A percentile compares a stretch with the other conserved stretches of the same genome.
Conservation (phyloP, 495 filamentous ascomycete genomes). For the Penicillium paxilli region DNA sequence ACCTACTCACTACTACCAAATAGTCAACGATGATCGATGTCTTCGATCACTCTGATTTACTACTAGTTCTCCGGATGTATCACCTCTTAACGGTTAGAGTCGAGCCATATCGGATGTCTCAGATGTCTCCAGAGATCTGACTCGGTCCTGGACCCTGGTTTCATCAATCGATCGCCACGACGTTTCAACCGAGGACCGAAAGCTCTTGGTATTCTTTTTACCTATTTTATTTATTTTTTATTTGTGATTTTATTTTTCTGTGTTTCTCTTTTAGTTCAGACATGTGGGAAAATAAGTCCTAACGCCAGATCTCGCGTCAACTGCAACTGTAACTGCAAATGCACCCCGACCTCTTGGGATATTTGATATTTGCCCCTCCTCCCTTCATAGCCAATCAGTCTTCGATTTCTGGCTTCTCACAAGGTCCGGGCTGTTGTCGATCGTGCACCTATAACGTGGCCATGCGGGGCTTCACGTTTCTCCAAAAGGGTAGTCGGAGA, state of each 20-base stretch:
- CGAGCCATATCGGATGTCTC: neutral
- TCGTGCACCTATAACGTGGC: conserved; percentile 12
- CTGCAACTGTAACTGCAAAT: conserved; percentile 7
- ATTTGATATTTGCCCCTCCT: neutral
- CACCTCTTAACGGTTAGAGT: neutral
- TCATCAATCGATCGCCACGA: conserved; percentile 18
- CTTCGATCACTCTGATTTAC: neutral
- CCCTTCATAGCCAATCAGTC: conserved; percentile 11
- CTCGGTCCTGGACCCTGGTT: conserved; percentile 29
- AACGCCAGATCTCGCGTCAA: conserved; percentile 26
- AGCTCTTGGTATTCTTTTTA: neutral
- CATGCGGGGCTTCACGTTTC: neutral
- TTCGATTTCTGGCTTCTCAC: neutral
- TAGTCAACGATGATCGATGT: too few relatives aligned
- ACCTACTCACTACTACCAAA: too few relatives aligned
- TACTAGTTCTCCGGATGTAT: neutral
- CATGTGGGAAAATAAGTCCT: neutral
- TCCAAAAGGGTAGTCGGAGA: conserved; percentile 17
- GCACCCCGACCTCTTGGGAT: conserved; percentile 13
- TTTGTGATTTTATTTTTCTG: neutral
- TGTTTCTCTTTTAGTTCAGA: neutral
- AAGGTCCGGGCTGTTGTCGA: conserved; percentile 15
- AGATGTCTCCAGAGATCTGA: conserved; percentile 15
- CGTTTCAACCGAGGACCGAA: conserved; percentile 17
- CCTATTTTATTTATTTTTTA: neutral